These are phyloP conservation scores for Alternaria ethzedia DNA, from an alignment of 2,329 filamentous ascomycete genomes.

Conservation along the genomic window DNA sequence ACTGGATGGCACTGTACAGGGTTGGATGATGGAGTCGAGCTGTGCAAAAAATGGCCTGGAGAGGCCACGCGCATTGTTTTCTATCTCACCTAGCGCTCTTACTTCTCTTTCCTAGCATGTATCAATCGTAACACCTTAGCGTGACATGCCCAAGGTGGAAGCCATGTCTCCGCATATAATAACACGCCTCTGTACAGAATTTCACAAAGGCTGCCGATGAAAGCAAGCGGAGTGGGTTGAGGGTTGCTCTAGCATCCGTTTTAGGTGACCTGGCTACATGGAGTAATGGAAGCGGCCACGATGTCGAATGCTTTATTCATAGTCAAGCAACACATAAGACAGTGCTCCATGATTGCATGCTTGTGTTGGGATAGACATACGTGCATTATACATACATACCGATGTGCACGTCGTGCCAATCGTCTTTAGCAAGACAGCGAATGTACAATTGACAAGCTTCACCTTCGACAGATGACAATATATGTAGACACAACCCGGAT, in stretches of 20 bases:
- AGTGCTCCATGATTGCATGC: not conserved
- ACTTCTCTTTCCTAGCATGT: constrained; percentile 12
- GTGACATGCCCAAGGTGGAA: not conserved
- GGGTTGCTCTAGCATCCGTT: constrained; percentile 31
- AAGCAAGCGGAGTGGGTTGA: constrained; percentile 9
- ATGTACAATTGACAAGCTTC: not conserved
- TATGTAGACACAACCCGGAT: not conserved
- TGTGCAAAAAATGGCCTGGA: constrained; percentile 9
- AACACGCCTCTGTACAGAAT: constrained; percentile 6
- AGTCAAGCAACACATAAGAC: not conserved
- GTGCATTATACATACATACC: not conserved
- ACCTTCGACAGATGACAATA: not conserved
- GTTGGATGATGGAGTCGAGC: constrained; percentile 20
- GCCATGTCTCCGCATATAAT: constrained; percentile 14
- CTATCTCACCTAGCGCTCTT: constrained; percentile 11
- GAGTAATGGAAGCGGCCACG: constrained; percentile 26
- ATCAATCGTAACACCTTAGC: not conserved
- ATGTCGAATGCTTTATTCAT: constrained; percentile 29
- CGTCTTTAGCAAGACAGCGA: not conserved
- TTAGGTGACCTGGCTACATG: constrained; percentile 32
- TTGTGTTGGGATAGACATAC: not conserved
- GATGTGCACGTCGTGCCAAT: not conserved
- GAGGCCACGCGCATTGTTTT: constrained; percentile 15
- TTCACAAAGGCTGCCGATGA: constrained; percentile 9
- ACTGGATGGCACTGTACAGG: constrained; percentile 26